phyloP scores from a whole-genome alignment of 1,284 basidiomycete genomes.

The Leccinum cinnamomeum region DNA sequence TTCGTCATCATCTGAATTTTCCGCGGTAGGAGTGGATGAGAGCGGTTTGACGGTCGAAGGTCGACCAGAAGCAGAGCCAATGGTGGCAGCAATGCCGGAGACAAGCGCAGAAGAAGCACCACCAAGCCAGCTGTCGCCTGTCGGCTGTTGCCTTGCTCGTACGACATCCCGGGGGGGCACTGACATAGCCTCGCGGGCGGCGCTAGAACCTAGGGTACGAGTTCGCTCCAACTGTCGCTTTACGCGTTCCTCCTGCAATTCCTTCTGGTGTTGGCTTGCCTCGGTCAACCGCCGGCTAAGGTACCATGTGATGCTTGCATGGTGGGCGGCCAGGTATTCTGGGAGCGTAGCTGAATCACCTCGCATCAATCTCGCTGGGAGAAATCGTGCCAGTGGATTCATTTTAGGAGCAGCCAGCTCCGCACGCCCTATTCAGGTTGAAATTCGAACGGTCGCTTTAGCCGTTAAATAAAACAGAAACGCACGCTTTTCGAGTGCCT shows the following conservation, averaged over 20 bases:
- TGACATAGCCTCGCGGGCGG: constrained; percentile 54
- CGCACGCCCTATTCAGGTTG: constrained; percentile 51
- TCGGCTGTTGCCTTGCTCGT: constrained; percentile 26
- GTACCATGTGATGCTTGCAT: constrained; percentile 83
- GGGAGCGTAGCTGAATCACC: constrained; percentile 58
- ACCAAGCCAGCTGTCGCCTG: constrained; percentile 59
- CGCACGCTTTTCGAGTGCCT: constrained; percentile 81
- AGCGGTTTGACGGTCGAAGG: constrained; percentile 27
- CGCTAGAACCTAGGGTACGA: constrained; percentile 74
- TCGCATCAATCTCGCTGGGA: constrained; percentile 64
- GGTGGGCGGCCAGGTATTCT: constrained; percentile 79
- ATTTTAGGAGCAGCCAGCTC: constrained; percentile 61
- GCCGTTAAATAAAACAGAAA: constrained; percentile 19
- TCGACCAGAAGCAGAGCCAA: constrained; percentile 48
- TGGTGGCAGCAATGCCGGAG: constrained; percentile 61
- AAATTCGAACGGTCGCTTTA: constrained; percentile 10
- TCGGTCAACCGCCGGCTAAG: constrained; percentile 77
- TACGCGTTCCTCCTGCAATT: constrained; percentile 86
- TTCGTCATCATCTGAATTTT: constrained; percentile 60
- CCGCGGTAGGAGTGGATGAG: constrained; percentile 35
- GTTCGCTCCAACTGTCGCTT: constrained; percentile 79
- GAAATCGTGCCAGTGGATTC: constrained; percentile 62
- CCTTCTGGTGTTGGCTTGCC: constrained; percentile 75
- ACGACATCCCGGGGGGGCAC: constrained; percentile 34
- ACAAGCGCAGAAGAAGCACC: constrained; percentile 58